Conservation (phyloP, 345 rosid species). For the Schrenkiella parvula region DNA sequence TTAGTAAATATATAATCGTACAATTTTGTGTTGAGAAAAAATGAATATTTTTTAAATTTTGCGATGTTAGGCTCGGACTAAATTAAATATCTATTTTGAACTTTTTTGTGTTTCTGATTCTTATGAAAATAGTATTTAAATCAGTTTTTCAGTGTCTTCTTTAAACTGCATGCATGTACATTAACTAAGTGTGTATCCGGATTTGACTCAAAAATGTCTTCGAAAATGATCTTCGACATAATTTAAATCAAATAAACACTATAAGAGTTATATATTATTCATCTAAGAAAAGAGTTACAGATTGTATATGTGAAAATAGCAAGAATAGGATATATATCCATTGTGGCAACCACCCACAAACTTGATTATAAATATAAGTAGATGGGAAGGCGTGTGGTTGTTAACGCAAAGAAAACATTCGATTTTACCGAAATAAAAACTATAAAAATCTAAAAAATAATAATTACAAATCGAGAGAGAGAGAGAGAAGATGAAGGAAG, state of each 20-base stretch:
- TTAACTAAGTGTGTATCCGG: not conserved
- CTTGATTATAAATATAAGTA: conserved; percentile 18
- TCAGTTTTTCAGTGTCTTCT: not conserved
- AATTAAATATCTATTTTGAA: not conserved
- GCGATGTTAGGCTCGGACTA: not conserved
- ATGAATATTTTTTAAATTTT: not conserved
- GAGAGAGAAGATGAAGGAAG: conserved; percentile 9
- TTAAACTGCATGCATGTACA: not conserved
- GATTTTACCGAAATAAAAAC: conserved; percentile 2
- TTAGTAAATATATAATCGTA: not conserved
- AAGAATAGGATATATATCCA: not conserved
- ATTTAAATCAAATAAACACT: not conserved
- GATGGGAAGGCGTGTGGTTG: conserved; percentile 17
- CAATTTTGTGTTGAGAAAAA: not conserved
- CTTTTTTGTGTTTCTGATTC: not conserved
- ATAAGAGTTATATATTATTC: not conserved
- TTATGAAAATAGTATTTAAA: not conserved
- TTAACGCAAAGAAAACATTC: conserved; percentile 25
- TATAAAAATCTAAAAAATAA: not conserved
- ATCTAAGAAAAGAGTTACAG: not conserved
- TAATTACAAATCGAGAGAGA: too few relatives aligned
- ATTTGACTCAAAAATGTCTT: not conserved
- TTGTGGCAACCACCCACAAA: conserved; percentile 4
- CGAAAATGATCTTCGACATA: not conserved
- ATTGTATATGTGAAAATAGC: not conserved